Percentiles rank a stretch among this genome's conserved stretches.
phyloP scores from a whole-genome alignment of 2,329 filamentous ascomycete genomes.

The Paramyrothecium sp. region DNA sequence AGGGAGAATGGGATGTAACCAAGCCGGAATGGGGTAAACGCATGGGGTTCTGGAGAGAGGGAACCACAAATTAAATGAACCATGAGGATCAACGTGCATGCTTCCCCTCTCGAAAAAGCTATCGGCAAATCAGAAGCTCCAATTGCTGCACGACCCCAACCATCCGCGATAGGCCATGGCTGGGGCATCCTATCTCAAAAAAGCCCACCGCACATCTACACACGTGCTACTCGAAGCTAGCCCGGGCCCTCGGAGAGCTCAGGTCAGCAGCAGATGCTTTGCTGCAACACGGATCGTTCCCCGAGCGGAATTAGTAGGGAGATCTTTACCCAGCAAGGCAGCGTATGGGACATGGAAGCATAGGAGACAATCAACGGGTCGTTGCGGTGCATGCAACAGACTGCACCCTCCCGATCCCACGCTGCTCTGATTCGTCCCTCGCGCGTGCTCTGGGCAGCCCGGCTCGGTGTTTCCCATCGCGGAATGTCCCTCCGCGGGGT shows the following conservation, averaged over 20 bases:
- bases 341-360: neutral
- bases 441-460: neutral
- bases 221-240: neutral
- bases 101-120: neutral
- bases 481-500: neutral
- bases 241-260: too few relatives aligned
- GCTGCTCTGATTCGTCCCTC: neutral
- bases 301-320: too few relatives aligned
- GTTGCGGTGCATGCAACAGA: neutral
- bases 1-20: neutral
- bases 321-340: too few relatives aligned
- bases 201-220: neutral
- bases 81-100: neutral
- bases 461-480: neutral
- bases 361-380: neutral
- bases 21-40: neutral
- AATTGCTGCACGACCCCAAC: slow-evolving; percentile 1
- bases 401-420: neutral
- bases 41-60: neutral
- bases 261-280: too few relatives aligned
- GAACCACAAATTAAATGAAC: neutral
- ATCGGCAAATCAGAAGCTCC: slow-evolving; percentile 1
- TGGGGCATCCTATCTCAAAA: neutral
- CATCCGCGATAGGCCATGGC: neutral
- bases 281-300: too few relatives aligned